These are phyloP conservation scores for Kappamyces sp. DNA, from an alignment of 192 early-diverging fungal genomes.

Conservation along the genomic window DNA sequence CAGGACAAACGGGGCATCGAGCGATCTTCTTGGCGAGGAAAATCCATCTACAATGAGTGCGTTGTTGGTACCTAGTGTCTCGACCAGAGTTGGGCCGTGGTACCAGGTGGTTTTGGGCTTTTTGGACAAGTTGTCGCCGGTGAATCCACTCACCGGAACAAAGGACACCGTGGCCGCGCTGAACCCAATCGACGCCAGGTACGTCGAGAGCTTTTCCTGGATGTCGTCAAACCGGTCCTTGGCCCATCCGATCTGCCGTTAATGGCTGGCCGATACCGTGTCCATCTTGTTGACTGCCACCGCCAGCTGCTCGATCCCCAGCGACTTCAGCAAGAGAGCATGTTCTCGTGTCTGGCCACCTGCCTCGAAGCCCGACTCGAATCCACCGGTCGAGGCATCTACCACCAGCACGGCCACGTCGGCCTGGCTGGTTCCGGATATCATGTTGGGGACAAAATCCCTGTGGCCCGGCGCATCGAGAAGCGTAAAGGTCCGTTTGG, in stretches of 20 bases:
- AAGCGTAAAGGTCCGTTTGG: conserved; percentile 69
- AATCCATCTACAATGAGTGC: conserved; percentile 56
- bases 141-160: conserved; percentile 88
- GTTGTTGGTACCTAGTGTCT: conserved; percentile 51
- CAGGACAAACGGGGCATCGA: conserved; percentile 81
- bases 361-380: conserved; percentile 91
- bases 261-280: conserved; percentile 36
- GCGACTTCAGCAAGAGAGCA: conserved; percentile 77
- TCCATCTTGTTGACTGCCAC: conserved; percentile 97
- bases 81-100: conserved; percentile 67
- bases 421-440: conserved; percentile 88
- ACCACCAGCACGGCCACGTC: conserved; percentile 94
- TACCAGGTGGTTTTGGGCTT: conserved; percentile 62
- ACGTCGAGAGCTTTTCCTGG: conserved; percentile 53
- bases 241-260: conserved; percentile 65
- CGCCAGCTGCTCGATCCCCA: conserved; percentile 88
- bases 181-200: conserved; percentile 78
- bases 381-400: conserved; percentile 80
- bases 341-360: conserved; percentile 97
- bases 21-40: conserved; percentile 61
- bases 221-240: conserved; percentile 77
- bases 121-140: conserved; percentile 76
- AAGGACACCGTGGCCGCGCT: conserved; percentile 63
- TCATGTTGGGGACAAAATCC: conserved; percentile 99
- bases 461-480: conserved; percentile 96